phyloP scores from a whole-genome alignment of 1,284 basidiomycete species.

The Phellinidium pouzarii region DNA sequence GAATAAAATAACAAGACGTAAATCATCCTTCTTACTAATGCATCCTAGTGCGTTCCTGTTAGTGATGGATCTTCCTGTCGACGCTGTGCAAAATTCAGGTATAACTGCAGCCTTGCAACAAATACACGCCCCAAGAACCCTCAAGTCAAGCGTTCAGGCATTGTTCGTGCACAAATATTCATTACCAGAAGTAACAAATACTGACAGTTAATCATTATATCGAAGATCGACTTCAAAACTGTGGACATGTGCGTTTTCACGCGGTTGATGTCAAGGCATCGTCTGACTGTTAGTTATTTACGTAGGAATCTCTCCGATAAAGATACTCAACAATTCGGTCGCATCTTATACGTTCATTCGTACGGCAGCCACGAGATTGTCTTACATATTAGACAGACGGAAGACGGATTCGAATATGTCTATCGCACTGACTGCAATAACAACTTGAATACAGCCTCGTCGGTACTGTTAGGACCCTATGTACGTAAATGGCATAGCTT shows the following conservation, averaged over 20 bases:
- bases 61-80: not conserved
- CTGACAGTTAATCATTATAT: too few species aligned
- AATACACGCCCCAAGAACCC: too few species aligned
- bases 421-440: not conserved
- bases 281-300: too few species aligned
- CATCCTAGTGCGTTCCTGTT: not conserved
- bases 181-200: too few species aligned
- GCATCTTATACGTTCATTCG: not conserved
- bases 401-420: not conserved
- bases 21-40: too few species aligned
- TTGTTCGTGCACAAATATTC: too few species aligned
- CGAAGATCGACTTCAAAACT: too few species aligned
- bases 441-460: not conserved
- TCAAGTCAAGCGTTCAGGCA: not conserved
- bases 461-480: not conserved
- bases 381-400: not conserved
- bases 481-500: not conserved
- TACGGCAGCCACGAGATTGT: not conserved
- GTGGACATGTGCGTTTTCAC: too few species aligned
- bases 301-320: not conserved
- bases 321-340: not conserved
- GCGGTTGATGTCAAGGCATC: too few species aligned
- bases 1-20: not conserved
- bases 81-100: not conserved
- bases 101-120: not conserved